phyloP scores from a whole-genome alignment of 2,329 filamentous ascomycete genomes.

The Trichophyton rubrum region DNA sequence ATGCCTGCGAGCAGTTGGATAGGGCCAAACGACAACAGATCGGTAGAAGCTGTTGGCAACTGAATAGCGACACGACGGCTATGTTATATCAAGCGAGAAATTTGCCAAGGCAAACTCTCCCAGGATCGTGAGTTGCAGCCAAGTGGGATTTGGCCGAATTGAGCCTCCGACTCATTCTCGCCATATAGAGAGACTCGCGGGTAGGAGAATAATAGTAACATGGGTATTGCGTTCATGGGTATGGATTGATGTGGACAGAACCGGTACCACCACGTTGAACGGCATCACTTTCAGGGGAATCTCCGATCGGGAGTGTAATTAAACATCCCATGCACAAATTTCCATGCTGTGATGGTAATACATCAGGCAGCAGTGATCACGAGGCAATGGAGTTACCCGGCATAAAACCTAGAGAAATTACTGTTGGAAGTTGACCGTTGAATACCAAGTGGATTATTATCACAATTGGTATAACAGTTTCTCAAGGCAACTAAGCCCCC shows the following conservation, averaged over 20 bases:
- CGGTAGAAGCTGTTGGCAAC: neutral
- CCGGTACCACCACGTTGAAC: neutral
- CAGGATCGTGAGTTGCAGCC: neutral
- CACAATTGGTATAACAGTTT: neutral
- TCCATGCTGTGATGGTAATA: neutral
- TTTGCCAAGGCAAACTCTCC: neutral
- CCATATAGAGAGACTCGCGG: neutral
- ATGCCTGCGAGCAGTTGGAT: slow-evolving; percentile 3
- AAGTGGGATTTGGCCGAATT: neutral
- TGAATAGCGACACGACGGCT: neutral
- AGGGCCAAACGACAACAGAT: neutral
- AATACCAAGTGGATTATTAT: neutral
- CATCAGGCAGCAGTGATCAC: neutral
- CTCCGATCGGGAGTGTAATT: neutral
- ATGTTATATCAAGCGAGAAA: neutral
- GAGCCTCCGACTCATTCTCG: neutral
- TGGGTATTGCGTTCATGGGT: neutral
- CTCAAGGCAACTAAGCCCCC: neutral
- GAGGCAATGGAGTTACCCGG: neutral
- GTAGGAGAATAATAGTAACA: neutral
- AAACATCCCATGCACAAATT: neutral
- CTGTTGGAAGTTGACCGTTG: neutral
- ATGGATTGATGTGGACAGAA: neutral
- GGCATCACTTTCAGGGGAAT: neutral
- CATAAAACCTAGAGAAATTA: neutral